Conservation (phyloP, 768 basidiomycete species). For the Lactifluus echinatus region DNA sequence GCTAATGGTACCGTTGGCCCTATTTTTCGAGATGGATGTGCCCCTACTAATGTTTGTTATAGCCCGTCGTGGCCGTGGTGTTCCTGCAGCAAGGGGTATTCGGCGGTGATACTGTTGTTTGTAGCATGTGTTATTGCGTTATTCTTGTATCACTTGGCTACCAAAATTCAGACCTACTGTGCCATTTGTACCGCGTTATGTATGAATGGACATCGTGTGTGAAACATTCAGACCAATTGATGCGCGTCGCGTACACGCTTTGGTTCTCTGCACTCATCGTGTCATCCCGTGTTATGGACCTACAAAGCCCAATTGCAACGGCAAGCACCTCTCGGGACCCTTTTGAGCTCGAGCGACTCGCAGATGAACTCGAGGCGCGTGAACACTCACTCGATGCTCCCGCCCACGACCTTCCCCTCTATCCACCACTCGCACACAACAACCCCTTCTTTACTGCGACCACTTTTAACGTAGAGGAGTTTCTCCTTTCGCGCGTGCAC, state of each 20-base stretch:
- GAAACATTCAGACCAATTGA: neutral
- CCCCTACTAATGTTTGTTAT: slow-evolving; percentile 19
- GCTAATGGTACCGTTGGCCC: slow-evolving; percentile 54
- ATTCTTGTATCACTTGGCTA: slow-evolving; percentile 11
- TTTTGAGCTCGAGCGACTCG: slow-evolving; percentile 61
- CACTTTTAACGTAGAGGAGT: slow-evolving; percentile 74
- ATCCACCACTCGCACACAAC: slow-evolving; percentile 68
- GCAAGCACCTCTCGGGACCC: slow-evolving; percentile 36
- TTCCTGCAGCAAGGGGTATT: slow-evolving; percentile 69
- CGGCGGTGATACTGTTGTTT: slow-evolving; percentile 46
- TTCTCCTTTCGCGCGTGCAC: slow-evolving; percentile 79
- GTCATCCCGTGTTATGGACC: neutral
- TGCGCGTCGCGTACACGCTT: neutral
- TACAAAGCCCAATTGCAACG: slow-evolving; percentile 5
- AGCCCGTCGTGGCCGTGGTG: slow-evolving; percentile 87
- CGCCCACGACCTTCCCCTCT: slow-evolving; percentile 48
- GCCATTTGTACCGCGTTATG: neutral
- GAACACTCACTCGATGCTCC: slow-evolving; percentile 31
- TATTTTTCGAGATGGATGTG: neutral
- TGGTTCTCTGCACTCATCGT: neutral
- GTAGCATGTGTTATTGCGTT: slow-evolving; percentile 11
- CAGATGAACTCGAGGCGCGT: slow-evolving; percentile 57
- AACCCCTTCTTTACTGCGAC: slow-evolving; percentile 63
- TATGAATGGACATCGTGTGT: neutral
- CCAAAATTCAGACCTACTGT: neutral